phyloP scores from a whole-genome alignment of 164 flowering plant genomes.

The Piper betle region DNA sequence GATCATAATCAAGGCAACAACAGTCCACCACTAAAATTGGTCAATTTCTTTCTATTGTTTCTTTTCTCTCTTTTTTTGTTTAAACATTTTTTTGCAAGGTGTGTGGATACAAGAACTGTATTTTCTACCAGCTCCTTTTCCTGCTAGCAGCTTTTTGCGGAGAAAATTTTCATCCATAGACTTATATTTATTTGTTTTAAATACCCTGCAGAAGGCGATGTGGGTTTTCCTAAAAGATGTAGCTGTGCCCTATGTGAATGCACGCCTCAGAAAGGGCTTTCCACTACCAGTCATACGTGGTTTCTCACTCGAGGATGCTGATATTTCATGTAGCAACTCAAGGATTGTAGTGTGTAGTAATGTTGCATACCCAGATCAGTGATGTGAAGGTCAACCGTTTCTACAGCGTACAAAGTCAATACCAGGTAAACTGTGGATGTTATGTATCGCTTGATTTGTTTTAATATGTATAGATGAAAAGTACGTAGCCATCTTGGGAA shows the following conservation, averaged over 20 bases:
- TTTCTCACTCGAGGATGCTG: conserved; percentile 55
- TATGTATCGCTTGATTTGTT: no score
- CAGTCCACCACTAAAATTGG: no score
- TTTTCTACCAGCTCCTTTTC: no score
- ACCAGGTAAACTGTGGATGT: no score
- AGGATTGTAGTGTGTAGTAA: conserved; percentile 51
- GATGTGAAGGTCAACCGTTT: no score
- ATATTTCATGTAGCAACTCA: conserved; percentile 25
- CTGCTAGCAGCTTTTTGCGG: background rate
- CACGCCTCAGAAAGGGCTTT: conserved; percentile 50
- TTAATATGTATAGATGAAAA: no score
- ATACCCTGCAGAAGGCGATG: conserved; percentile 49
- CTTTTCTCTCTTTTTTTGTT: background rate
- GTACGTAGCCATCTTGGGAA: no score
- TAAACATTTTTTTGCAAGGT: background rate
- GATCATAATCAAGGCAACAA: no score
- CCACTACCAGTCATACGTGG: conserved; percentile 68
- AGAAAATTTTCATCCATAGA: no score
- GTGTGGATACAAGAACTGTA: no score
- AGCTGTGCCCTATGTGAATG: conserved; percentile 55
- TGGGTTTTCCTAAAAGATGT: conserved; percentile 56
- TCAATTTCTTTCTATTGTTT: background rate
- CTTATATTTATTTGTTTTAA: background rate
- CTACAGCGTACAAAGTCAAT: no score
- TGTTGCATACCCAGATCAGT: conserved; percentile 16